phyloP scores from a whole-genome alignment of 257 asterid species.

The Rubia yunnanensis region DNA sequence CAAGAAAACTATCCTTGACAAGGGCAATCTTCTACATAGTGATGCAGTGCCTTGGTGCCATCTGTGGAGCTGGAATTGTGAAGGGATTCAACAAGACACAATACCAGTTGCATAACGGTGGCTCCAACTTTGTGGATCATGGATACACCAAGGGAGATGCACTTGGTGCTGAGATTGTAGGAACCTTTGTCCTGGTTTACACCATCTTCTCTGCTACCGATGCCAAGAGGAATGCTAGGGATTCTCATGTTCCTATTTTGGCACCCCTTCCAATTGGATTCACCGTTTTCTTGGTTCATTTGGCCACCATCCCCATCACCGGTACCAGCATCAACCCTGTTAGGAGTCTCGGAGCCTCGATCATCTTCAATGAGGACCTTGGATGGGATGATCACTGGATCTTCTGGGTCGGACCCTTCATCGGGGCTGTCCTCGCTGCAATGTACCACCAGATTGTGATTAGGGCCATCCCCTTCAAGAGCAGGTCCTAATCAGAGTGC shows the following conservation, averaged over 20 bases:
- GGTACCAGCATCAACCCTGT: no score
- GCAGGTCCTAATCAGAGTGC: conserved; percentile 37
- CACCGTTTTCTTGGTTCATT: conserved; percentile 70
- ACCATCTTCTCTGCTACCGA: no score
- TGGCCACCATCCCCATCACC: conserved; percentile 63
- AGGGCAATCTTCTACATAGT: no score
- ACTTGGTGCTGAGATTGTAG: no score
- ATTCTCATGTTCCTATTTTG: conserved; percentile 23
- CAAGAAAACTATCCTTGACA: no score
- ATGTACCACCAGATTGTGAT: conserved; percentile 55
- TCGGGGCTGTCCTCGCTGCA: conserved; percentile 68
- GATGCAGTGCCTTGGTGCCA: no score
- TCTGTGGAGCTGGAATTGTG: conserved; percentile 67
- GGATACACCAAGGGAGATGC: no score
- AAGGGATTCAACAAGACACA: conserved; percentile 50
- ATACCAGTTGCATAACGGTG: conserved; percentile 48
- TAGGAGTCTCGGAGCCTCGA: no score
- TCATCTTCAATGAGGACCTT: conserved; percentile 33
- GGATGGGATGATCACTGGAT: conserved; percentile 77
- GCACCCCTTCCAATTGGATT: conserved; percentile 77
- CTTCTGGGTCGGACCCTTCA: conserved; percentile 71
- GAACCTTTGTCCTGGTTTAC: no score
- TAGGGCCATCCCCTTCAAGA: conserved; percentile 67
- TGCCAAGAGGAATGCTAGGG: no score
- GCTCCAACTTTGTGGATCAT: conserved; percentile 38